Evolutionary conservation across 192 early-diverging fungal genomes (phyloP), one percentile per base, ranked within the genome.

Genomic region (Jimgerdemannia lactiflua): DNA sequence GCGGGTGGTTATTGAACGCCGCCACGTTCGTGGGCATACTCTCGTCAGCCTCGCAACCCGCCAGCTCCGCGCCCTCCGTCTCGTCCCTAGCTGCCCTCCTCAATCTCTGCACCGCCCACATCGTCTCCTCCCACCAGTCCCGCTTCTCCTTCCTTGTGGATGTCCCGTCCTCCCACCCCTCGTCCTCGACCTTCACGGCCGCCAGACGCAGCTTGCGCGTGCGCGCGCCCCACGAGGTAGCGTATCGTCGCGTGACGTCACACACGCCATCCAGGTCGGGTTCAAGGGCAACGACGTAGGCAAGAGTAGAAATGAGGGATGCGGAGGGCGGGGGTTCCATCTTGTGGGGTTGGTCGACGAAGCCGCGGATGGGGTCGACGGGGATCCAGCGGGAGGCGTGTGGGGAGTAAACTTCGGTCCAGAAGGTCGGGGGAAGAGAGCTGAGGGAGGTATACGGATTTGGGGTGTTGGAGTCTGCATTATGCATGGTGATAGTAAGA

Each of bases 1-100:
- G 77, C 11, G 94, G 90, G 79, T 95, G 95, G 49, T 90, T 89
- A 44, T 93, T 91, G 86, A 97, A 97, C 39, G 90, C 92, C 0
- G 86, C 83, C 17, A 97, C 80, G 9, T 88, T 88, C 9, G 83
- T 92, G 2, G 96, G 96, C 90, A 98, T 96, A 10, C 76, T 74
- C 69, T 94, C 92, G 20, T 77, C 78, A 10, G 84, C 42, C 40
- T 83, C 79, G 1, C 71, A 69, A 39, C 79, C 74, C 19, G 83
- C 74, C 66, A 94, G 71, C 41, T 87, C 75, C 2, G 73, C 78
- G 7, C 89, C 84, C 74, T 95, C 92, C 3, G 76, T 39, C 40
- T 80, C 79, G 43, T 85, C 78, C 29, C 69, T 70, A 41, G 76
- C 74, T 42, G 78, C 81, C 63, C 65, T 20, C 71, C 41, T 66